These are phyloP conservation scores for Calonectria pteridis DNA, from an alignment of 2,329 filamentous ascomycete genomes.

Conservation along the genomic window DNA sequence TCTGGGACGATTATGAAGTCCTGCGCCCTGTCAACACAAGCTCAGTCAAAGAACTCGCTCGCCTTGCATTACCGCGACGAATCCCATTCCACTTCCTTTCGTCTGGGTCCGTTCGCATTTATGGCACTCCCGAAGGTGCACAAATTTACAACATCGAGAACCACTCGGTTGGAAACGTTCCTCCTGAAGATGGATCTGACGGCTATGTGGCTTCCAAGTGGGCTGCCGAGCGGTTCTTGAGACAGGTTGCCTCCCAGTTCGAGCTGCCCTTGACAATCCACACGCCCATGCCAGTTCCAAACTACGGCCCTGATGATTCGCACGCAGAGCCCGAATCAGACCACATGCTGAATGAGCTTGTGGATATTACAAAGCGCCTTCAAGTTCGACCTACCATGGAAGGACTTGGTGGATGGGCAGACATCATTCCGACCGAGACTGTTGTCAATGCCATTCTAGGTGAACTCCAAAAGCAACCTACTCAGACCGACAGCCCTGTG, in stretches of 20 bases:
- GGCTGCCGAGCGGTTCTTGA: neutral
- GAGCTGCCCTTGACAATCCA: neutral
- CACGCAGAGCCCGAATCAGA: neutral
- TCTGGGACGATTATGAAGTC: neutral
- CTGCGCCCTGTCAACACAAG: neutral
- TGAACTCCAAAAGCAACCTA: neutral
- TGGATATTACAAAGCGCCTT: neutral
- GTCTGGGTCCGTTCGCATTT: neutral
- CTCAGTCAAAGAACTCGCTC: neutral
- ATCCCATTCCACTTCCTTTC: neutral
- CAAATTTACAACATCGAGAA: neutral
- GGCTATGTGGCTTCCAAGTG: neutral
- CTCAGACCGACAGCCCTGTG: neutral
- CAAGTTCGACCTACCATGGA: neutral
- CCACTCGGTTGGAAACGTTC: neutral
- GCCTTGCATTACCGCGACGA: neutral
- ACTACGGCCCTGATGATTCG: neutral
- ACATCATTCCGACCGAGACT: neutral
- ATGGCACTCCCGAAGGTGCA: neutral
- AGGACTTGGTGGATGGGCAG: neutral
- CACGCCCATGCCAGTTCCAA: neutral
- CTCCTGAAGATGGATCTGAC: neutral
- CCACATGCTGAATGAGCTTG: neutral
- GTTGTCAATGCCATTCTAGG: neutral
- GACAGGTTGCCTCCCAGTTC: neutral